Conservation (phyloP, 768 basidiomycete species). For the Rhodotorula sphaerocarpa region DNA sequence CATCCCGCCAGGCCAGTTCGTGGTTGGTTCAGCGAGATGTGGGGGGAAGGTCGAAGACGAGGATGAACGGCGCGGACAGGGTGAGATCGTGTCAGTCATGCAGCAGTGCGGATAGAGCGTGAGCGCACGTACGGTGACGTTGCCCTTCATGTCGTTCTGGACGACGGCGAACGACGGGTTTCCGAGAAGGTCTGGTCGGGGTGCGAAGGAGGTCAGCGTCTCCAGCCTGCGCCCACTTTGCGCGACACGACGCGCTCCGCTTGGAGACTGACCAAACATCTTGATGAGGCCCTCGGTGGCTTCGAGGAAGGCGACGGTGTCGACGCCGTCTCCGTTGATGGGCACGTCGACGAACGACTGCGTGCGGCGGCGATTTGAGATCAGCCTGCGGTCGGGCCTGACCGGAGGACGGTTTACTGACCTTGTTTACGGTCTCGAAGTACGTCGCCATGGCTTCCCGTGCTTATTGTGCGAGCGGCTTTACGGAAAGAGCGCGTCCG, state of each 20-base stretch:
- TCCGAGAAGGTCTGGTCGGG: constrained; percentile 64
- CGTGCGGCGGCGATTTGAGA: neutral
- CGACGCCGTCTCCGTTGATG: constrained; percentile 73
- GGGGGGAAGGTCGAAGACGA: too few species aligned
- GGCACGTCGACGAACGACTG: constrained; percentile 92
- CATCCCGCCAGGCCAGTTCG: too few species aligned
- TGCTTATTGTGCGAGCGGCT: neutral
- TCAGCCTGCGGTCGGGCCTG: neutral
- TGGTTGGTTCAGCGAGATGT: too few species aligned
- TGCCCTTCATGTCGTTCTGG: constrained; percentile 76
- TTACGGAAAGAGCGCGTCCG: too few species aligned
- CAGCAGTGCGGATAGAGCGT: neutral
- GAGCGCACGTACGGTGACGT: constrained; percentile 63
- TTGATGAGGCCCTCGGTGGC: constrained; percentile 80
- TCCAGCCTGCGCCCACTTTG: too few species aligned
- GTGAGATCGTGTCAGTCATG: neutral
- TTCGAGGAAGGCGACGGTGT: constrained; percentile 78
- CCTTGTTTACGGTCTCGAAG: constrained; percentile 38
- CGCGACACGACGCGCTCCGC: neutral
- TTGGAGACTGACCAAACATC: constrained; percentile 65
- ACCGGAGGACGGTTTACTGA: neutral
- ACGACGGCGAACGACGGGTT: constrained; percentile 75
- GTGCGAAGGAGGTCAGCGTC: neutral
- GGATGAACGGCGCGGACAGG: neutral
- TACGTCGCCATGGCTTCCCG: constrained; percentile 36